Evolutionary conservation across 2,329 filamentous ascomycete species (phyloP).

Genomic region (Penicillium olsonii): DNA sequence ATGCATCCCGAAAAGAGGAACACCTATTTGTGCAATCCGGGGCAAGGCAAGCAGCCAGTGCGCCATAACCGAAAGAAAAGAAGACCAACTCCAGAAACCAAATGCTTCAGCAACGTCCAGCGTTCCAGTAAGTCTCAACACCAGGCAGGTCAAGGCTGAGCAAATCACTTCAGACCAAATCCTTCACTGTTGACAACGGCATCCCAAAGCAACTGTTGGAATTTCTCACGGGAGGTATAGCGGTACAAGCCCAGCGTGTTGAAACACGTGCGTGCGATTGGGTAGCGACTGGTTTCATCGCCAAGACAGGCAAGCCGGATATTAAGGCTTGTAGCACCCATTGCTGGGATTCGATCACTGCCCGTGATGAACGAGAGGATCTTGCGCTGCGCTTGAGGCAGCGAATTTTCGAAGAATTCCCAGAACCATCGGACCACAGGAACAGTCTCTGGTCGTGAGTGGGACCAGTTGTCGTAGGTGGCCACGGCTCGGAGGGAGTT

Average conservation of each 20-base stretch:
- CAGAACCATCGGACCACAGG: constrained; percentile 84
- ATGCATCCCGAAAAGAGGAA: not conserved
- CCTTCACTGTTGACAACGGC: constrained; percentile 90
- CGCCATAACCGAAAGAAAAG: not conserved
- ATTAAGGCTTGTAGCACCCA: constrained; percentile 75
- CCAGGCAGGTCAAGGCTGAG: not conserved
- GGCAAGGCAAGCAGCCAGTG: not conserved
- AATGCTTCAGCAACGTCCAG: constrained; percentile 11
- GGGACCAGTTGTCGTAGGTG: constrained; percentile 78
- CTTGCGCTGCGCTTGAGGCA: constrained; percentile 70
- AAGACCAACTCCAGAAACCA: not conserved
- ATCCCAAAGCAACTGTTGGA: constrained; percentile 75
- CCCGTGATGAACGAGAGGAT: constrained; percentile 86
- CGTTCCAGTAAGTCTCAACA: constrained; percentile 11
- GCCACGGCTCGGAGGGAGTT: constrained; percentile 73
- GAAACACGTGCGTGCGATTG: constrained; percentile 88
- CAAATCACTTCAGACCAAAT: constrained; percentile 73
- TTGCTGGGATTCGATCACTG: constrained; percentile 85
- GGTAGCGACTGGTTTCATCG: constrained; percentile 72
- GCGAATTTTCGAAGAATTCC: constrained; percentile 71
- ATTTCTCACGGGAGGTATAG: constrained; percentile 65
- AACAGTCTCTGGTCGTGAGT: constrained; percentile 56
- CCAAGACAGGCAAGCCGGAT: constrained; percentile 77
- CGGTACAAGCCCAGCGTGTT: constrained; percentile 78
- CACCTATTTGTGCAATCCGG: not conserved